phyloP scores from a whole-genome alignment of 495 filamentous ascomycete species.

The Penicillium silybi region DNA sequence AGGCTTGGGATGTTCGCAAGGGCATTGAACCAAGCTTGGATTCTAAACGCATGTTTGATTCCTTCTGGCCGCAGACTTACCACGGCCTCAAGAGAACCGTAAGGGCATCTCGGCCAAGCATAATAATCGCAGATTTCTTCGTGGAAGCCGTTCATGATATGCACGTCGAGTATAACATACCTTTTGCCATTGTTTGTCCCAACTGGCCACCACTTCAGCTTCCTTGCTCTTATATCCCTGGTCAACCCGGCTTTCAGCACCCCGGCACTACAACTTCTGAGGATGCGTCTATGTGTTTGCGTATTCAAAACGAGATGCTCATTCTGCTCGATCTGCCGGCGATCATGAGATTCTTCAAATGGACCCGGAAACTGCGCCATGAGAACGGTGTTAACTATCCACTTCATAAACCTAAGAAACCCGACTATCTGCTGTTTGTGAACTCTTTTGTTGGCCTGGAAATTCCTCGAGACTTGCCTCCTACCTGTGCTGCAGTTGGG shows the following conservation, averaged over 20 bases:
- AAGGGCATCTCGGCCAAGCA: conserved; percentile 19
- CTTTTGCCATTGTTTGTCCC: conserved; percentile 34
- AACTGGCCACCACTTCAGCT: conserved; percentile 35
- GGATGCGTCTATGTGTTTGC: conserved; percentile 28
- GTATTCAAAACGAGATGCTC: conserved; percentile 27
- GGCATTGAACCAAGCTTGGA: conserved; percentile 13
- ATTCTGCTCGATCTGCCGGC: conserved; percentile 16
- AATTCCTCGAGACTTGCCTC: conserved; percentile 34
- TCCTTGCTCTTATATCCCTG: conserved; percentile 33
- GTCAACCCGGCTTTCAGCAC: conserved; percentile 35
- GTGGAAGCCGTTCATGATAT: conserved; percentile 37
- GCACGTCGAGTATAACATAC: conserved; percentile 24
- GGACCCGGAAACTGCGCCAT: conserved; percentile 1
- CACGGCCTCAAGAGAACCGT: conserved; percentile 3
- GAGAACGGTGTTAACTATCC: conserved; percentile 19
- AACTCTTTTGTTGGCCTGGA: conserved; percentile 42
- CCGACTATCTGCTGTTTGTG: conserved; percentile 36
- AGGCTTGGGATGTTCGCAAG: conserved; percentile 25
- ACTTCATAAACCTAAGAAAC: conserved; percentile 24
- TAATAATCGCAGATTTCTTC: conserved; percentile 38
- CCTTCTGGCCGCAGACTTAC: too few species aligned
- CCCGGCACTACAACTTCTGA: conserved; percentile 30
- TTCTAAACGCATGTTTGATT: too few species aligned
- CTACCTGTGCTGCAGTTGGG: conserved; percentile 27
- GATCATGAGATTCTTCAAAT: conserved; percentile 22